A percentile compares a stretch with the other conserved stretches of the same genome.
phyloP scores from a whole-genome alignment of 768 basidiomycete genomes.

The Amanita phalloides region DNA sequence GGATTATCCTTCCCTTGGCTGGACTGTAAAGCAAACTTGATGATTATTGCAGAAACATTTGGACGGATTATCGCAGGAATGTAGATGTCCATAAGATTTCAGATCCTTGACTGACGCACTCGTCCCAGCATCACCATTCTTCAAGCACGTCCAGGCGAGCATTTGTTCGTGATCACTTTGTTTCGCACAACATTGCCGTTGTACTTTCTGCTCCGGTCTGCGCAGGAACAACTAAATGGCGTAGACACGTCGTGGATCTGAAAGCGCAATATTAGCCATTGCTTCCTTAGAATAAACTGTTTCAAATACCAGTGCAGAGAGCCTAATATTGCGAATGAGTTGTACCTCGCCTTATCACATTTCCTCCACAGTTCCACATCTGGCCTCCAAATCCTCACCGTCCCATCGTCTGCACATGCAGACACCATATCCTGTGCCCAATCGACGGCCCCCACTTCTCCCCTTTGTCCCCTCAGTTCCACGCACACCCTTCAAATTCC shows the following conservation, averaged over 20 bases:
- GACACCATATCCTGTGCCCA: conserved; percentile 68
- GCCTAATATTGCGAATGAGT: no score
- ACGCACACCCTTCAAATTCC: conserved; percentile 23
- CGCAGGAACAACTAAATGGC: not conserved
- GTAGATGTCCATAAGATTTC: not conserved
- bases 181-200: not conserved
- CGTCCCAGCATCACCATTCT: not conserved
- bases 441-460: conserved; percentile 74
- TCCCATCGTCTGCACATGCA: conserved; percentile 73
- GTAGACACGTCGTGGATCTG: not conserved
- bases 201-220: no score
- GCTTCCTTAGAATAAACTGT: no score
- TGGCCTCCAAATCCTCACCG: conserved; percentile 77
- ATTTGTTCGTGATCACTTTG: not conserved
- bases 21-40: no score
- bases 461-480: conserved; percentile 47
- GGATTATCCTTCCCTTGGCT: no score
- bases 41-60: no score
- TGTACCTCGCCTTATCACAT: conserved; percentile 21
- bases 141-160: not conserved
- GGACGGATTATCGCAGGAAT: no score
- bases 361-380: conserved; percentile 44
- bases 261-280: conserved; percentile 3
- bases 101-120: not conserved
- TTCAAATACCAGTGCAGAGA: no score